Percentiles rank a stretch among this genome's conserved stretches.
Conservation (phyloP, 164 flowering plant genomes). For the Aristolochia fimbriata region DNA sequence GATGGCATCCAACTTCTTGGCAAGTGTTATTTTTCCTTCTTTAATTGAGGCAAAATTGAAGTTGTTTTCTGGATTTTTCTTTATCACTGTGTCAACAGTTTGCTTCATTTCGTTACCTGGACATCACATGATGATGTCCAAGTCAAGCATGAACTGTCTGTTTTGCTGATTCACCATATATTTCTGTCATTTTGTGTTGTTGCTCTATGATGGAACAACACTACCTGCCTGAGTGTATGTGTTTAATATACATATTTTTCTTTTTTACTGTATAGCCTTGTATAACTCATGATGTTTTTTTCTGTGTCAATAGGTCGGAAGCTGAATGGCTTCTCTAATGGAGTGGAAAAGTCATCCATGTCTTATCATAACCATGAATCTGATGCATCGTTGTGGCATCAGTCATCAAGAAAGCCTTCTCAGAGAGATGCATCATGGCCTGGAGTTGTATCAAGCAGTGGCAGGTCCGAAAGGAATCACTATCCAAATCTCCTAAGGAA, state of each 20-base stretch:
- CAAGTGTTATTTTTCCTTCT: conserved; percentile 10
- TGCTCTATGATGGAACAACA: too few relatives aligned
- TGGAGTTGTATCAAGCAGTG: conserved; percentile 34
- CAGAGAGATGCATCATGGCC: conserved; percentile 35
- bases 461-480: conserved; percentile 42
- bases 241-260: too few relatives aligned
- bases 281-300: neutral
- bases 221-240: too few relatives aligned
- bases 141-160: too few relatives aligned
- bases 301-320: neutral
- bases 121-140: too few relatives aligned
- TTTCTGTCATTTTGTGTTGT: too few relatives aligned
- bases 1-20: conserved; percentile 46
- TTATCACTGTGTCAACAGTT: too few relatives aligned
- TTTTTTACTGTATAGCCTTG: too few relatives aligned
- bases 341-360: neutral
- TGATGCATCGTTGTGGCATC: conserved; percentile 49
- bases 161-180: too few relatives aligned
- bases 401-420: conserved; percentile 37
- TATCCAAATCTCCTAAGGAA: conserved; percentile 29
- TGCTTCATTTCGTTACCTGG: too few relatives aligned
- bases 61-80: too few relatives aligned
- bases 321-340: conserved; percentile 3
- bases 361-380: conserved; percentile 6
- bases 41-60: neutral